phyloP scores from a whole-genome alignment of 176 grass and related monocot species.

The Puya raimondii region DNA sequence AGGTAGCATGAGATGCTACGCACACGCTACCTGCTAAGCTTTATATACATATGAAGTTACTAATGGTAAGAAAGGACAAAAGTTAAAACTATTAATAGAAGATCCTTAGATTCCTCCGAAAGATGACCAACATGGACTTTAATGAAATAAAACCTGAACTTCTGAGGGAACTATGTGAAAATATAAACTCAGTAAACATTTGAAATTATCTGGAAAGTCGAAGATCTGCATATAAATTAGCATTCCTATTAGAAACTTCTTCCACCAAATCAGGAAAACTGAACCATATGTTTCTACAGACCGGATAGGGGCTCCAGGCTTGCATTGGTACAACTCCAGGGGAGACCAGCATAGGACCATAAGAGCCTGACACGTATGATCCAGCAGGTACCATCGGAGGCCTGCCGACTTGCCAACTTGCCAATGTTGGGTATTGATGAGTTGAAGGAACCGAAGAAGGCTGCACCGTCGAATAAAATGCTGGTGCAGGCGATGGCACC shows the following conservation, averaged over 20 bases:
- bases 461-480: constrained; percentile 50
- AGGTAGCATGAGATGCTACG: too few relatives aligned
- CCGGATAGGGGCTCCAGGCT: constrained; percentile 84
- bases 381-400: constrained; percentile 30
- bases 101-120: too few relatives aligned
- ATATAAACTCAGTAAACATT: too few relatives aligned
- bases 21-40: too few relatives aligned
- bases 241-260: neutral
- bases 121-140: too few relatives aligned
- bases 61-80: too few relatives aligned
- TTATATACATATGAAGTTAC: too few relatives aligned
- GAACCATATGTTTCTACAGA: constrained; percentile 14
- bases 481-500: constrained; percentile 21
- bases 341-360: constrained; percentile 67
- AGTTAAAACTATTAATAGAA: too few relatives aligned
- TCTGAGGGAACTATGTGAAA: too few relatives aligned
- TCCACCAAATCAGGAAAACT: constrained; percentile 4
- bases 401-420: constrained; percentile 43
- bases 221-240: neutral
- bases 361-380: constrained; percentile 57
- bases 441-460: constrained; percentile 37
- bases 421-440: constrained; percentile 52
- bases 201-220: too few relatives aligned
- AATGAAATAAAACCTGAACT: too few relatives aligned
- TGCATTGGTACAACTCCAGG: constrained; percentile 63